Base-by-base conservation (phyloP, 805 yeast species). In the Torulaspora quercuum region DNA sequence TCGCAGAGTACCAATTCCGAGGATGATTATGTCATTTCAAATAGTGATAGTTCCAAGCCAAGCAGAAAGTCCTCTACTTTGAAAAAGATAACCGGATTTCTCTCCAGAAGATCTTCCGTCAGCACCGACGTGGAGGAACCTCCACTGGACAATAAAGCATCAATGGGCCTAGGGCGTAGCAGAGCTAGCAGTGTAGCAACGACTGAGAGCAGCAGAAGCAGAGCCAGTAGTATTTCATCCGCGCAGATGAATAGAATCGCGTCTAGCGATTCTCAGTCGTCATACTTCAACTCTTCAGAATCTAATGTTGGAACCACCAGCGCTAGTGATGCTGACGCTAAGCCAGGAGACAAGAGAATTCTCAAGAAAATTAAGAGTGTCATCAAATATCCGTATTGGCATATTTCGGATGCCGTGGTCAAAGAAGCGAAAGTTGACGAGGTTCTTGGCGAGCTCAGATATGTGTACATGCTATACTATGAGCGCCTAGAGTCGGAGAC, bases 391-490 rank as follows among this genome's bases (percentile, higher is more conserved):
- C 88, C 90, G 12, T 83, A 69, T 51, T 90, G 97, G 97, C 72
- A 84, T 45, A 76, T 89, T 21, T 85, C 94, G 44, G 97, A 92
- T 61, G 68, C 83, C 2, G 67, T 65, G 19, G 76, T 84, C 3
- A 62, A 75, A 24, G 96, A 88, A 55, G 78, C 72, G 6, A 67
- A 74, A 8, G 54, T 65, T 2, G 60, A 65, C 0, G 77, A 79
- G 10, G 83, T 89, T 1, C 62, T 85, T 26, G 67, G 64, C 37
- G 95, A 87, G 51, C 75, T 76, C 19, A 68, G 76, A 18, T 86
- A 83, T n/a, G 95, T 78, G 1, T 90, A 90, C 60, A 75, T 90
- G 82, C 63, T 90, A 35, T 82, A 84, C 52, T 92, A 84, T 54
- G 95, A 89, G 55, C 63, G 75, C 41, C 62, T n/a, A n/a, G n/a